Conservation (phyloP, 2,329 filamentous ascomycete species). For the Colletotrichum liaoningense region DNA sequence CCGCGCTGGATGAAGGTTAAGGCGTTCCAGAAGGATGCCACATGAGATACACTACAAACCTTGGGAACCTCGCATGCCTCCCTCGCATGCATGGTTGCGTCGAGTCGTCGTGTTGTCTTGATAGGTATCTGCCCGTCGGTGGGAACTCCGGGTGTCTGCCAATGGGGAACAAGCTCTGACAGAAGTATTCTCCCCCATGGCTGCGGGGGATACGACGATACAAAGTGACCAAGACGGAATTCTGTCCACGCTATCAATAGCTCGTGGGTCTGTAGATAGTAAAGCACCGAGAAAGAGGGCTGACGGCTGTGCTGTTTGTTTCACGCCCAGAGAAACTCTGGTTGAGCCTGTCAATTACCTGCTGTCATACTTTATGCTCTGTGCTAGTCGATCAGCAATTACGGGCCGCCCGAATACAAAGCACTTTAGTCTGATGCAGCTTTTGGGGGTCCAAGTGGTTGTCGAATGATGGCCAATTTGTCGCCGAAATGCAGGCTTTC, state of each 20-base stretch:
- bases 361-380: constrained; percentile 1
- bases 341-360: not conserved
- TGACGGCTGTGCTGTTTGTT: not conserved
- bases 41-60: not conserved
- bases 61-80: not conserved
- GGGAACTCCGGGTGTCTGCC: not conserved
- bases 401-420: not conserved
- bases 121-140: not conserved
- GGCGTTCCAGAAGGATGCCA: not conserved
- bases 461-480: not conserved
- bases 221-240: not conserved
- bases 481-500: constrained; percentile 2
- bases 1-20: not conserved
- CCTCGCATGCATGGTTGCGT: not conserved
- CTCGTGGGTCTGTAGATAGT: not conserved
- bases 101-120: not conserved
- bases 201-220: not conserved
- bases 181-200: not conserved
- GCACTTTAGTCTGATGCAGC: not conserved
- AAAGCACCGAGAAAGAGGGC: not conserved
- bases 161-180: not conserved
- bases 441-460: not conserved
- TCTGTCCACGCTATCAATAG: not conserved
- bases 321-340: not conserved
- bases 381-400: not conserved